Conservation (phyloP, 192 early-diverging fungal species). For the Backusella luteola region DNA sequence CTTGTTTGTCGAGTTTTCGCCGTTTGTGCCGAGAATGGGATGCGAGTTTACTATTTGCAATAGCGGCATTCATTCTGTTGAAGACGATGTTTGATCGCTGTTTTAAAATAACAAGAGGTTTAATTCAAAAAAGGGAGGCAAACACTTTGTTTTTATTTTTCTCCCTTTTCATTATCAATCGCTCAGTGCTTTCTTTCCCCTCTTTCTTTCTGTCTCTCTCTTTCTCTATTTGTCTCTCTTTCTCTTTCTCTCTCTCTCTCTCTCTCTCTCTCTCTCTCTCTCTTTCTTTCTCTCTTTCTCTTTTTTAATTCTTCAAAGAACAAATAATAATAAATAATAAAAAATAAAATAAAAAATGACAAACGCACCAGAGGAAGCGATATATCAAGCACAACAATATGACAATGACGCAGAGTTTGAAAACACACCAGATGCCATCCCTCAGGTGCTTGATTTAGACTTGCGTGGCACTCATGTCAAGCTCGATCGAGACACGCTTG, state of each 20-base stretch:
- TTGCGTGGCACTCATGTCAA: conserved; percentile 54
- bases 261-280: background rate
- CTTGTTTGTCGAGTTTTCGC: conserved; percentile 28
- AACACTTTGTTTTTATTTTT: too few relatives aligned
- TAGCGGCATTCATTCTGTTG: background rate
- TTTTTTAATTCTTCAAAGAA: background rate
- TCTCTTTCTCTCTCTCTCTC: background rate
- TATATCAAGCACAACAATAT: background rate
- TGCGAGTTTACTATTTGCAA: conserved; percentile 6
- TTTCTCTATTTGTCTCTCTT: background rate
- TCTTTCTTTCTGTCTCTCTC: too few relatives aligned
- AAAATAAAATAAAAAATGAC: background rate
- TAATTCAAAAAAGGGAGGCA: too few relatives aligned
- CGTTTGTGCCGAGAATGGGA: conserved; percentile 8
- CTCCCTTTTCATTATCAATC: too few relatives aligned
- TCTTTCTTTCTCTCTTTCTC: background rate
- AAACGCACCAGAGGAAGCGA: background rate
- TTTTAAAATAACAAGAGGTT: background rate
- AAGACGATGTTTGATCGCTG: background rate
- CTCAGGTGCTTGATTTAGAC: conserved; percentile 53
- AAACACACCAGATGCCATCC: conserved; percentile 14
- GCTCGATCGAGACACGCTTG: conserved; percentile 56
- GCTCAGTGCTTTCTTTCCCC: too few relatives aligned
- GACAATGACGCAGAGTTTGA: background rate
- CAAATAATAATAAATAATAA: background rate